Percentiles rank a stretch among this genome's conserved stretches.
Conservation (phyloP, 192 early-diverging fungal species). For the Kickxella alabastrina region DNA sequence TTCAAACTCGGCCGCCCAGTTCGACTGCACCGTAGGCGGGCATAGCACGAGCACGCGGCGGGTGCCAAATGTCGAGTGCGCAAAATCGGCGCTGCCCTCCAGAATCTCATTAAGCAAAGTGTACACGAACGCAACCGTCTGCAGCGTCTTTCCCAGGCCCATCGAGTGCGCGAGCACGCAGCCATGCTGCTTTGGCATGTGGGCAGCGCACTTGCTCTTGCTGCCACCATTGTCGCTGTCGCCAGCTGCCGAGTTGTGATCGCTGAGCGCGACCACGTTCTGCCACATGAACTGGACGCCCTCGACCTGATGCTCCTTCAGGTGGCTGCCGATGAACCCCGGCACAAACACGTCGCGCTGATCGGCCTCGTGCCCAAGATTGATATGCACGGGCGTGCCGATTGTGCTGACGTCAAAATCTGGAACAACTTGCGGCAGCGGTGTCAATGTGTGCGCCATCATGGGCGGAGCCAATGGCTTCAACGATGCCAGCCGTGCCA, state of each 20-base stretch:
- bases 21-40: slow-evolving; percentile 63
- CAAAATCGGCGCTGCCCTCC: slow-evolving; percentile 43
- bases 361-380: slow-evolving; percentile 58
- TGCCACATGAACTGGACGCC: slow-evolving; percentile 81
- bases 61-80: slow-evolving; percentile 53
- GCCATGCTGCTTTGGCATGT: slow-evolving; percentile 56
- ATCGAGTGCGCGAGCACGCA: slow-evolving; percentile 82
- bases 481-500: too few species aligned
- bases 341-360: slow-evolving; percentile 56
- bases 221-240: too few species aligned
- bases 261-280: slow-evolving; percentile 65
- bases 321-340: slow-evolving; percentile 42
- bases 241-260: too few species aligned
- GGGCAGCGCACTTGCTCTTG: too few species aligned
- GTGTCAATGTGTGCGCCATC: too few species aligned
- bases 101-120: slow-evolving; percentile 64
- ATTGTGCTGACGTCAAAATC: neutral
- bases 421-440: neutral
- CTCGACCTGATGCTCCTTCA: slow-evolving; percentile 73
- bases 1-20: slow-evolving; percentile 72
- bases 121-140: slow-evolving; percentile 68
- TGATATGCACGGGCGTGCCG: slow-evolving; percentile 50
- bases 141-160: too few species aligned
- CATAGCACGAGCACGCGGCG: slow-evolving; percentile 68
- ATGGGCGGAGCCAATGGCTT: too few species aligned